Percentiles rank a stretch among this genome's conserved stretches.
Conservation (phyloP, 2,329 filamentous ascomycete genomes). For the Calonectria crousiana region DNA sequence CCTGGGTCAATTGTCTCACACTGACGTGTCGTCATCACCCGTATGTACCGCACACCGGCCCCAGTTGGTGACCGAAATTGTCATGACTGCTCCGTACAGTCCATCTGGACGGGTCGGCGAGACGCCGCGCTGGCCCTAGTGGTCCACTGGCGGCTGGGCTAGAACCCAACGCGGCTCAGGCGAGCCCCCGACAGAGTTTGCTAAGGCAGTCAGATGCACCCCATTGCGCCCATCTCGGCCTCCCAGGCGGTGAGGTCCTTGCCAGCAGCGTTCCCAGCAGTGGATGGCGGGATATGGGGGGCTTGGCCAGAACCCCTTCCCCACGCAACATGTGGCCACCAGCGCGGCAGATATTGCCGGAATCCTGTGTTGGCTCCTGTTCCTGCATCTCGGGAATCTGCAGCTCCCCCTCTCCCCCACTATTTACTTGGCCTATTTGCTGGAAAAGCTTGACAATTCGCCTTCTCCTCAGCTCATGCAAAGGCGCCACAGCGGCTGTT, state of each 20-base stretch:
- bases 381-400: not conserved
- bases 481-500: not conserved
- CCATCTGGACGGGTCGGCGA: not conserved
- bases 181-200: not conserved
- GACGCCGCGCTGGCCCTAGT: constrained; percentile 8
- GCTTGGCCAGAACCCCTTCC: not conserved
- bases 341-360: not conserved
- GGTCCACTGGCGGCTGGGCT: not conserved
- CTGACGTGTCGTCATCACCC: constrained; percentile 1
- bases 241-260: not conserved
- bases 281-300: not conserved
- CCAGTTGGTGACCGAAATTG: constrained; percentile 7
- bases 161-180: not conserved
- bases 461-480: not conserved
- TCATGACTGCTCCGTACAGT: not conserved
- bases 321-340: not conserved
- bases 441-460: not conserved
- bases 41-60: constrained; percentile 22
- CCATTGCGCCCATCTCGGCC: not conserved
- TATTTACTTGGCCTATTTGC: not conserved
- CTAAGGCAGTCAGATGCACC: not conserved
- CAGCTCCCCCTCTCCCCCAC: not conserved
- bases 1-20: not conserved
- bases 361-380: not conserved
- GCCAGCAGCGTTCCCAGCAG: not conserved